Conservation (phyloP, 1,284 basidiomycete genomes). For the Prillingera fragicola region DNA sequence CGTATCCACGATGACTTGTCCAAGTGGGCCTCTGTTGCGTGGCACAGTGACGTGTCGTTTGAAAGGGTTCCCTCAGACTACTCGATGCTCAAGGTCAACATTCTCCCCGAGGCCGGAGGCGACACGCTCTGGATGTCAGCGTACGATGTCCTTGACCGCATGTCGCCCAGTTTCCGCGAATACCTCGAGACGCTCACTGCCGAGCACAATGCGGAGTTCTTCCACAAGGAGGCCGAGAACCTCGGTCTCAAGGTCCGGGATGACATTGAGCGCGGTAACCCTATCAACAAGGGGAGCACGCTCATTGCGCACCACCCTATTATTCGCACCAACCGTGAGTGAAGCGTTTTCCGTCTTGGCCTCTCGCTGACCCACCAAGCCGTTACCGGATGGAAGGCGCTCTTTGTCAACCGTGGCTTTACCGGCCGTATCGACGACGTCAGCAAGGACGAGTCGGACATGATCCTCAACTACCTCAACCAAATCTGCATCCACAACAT, state of each 20-base stretch:
- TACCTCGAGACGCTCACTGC: constrained; percentile 60
- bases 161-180: constrained; percentile 56
- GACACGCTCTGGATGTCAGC: constrained; percentile 52
- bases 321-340: constrained; percentile 48
- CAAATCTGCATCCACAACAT: constrained; percentile 49
- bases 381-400: constrained; percentile 61
- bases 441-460: constrained; percentile 57
- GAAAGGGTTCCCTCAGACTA: constrained; percentile 64
- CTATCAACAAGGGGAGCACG: constrained; percentile 56
- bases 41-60: constrained; percentile 49
- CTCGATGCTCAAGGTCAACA: constrained; percentile 59
- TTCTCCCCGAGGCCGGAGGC: constrained; percentile 52
- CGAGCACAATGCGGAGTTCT: constrained; percentile 56
- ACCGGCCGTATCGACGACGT: constrained; percentile 60
- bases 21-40: constrained; percentile 25
- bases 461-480: constrained; percentile 32
- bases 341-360: constrained; percentile 35
- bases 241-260: constrained; percentile 29
- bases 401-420: constrained; percentile 62
- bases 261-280: constrained; percentile 52
- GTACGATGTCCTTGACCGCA: constrained; percentile 48
- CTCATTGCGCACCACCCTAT: constrained; percentile 56
- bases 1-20: constrained; percentile 35
- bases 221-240: constrained; percentile 50
- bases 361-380: too few relatives aligned